Base-by-base conservation (phyloP, 179 eudicot genomes). In the Amaranthus tricolor region DNA sequence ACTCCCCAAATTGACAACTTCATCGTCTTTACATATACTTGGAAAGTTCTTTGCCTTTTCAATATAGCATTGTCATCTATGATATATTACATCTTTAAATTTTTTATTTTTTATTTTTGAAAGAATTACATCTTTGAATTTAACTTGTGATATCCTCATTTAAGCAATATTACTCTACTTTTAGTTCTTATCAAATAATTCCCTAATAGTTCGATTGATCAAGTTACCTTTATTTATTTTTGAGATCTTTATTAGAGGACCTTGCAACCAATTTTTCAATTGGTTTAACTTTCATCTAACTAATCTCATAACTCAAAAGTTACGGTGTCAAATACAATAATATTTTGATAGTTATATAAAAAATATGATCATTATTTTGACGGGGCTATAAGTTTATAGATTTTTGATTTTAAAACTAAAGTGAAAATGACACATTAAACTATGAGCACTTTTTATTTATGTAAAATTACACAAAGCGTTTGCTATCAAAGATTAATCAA, bases 1-100 rank as follows among this genome's bases (percentile, higher is more conserved):
- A 63, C 72, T 69, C 73, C 73, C 57, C 0, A 55, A 74, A 70
- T 74, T 77, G 81, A 81, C 84, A 48, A 64, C 58, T 74, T 53
- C 64, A 58, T 66, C 52, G 10, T 20, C 7, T 54, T 73, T 68
- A 48, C 63, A 19, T 49, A 45, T 68, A 31, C 40, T 62, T 73
- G 74, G 40, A 73, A 49, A 17, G 58, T 21, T 43, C 65, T 75
- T 50, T 71, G 70, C 72, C 71, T 70, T 69, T 70, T 6, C 17
- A 58, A 12, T 7, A 55, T 44, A 24, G 12, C 13, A 54, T n/a
- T 54, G 16, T n/a, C 6, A 13, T 57, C 7, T n/a, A 4, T n/a
- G 20, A 31, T 31, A 1, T n/a, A 44, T 16, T 11, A 5, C 2
- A 31, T 75, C 48, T 44, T 57, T 8, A 10, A 14, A 54, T 54